Percentiles rank a stretch among this genome's conserved stretches.
phyloP scores from a whole-genome alignment of 352 stramenopile species.

The Globisporangium emineosum region DNA sequence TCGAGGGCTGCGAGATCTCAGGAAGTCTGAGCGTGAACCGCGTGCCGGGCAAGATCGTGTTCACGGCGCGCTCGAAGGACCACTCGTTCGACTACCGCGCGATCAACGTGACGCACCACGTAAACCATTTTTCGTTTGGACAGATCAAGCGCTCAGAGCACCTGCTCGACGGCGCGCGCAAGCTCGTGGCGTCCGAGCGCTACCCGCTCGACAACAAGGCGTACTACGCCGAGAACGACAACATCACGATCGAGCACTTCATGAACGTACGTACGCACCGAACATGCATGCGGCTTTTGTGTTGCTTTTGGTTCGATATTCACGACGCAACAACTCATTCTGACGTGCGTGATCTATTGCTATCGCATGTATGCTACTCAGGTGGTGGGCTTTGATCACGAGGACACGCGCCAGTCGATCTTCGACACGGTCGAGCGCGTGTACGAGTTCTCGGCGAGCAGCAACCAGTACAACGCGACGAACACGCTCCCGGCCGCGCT shows the following conservation, averaged over 20 bases:
- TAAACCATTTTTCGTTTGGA: slow-evolving; percentile 87
- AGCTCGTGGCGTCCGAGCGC: slow-evolving; percentile 52
- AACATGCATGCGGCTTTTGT: not conserved
- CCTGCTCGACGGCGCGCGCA: slow-evolving; percentile 38
- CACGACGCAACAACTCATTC: not conserved
- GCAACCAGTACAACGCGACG: slow-evolving; percentile 68
- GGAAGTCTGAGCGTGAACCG: slow-evolving; percentile 78
- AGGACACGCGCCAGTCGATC: slow-evolving; percentile 46
- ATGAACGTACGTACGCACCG: slow-evolving; percentile 81
- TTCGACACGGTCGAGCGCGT: slow-evolving; percentile 47
- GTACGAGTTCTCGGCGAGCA: slow-evolving; percentile 80
- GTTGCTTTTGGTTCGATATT: slow-evolving; percentile 5
- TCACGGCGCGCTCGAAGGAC: slow-evolving; percentile 64
- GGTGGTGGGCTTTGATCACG: slow-evolving; percentile 78
- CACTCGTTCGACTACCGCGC: slow-evolving; percentile 60
- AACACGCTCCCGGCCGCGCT: slow-evolving; percentile 57
- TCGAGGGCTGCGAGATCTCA: slow-evolving; percentile 78
- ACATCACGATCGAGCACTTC: slow-evolving; percentile 81
- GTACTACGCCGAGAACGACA: slow-evolving; percentile 55
- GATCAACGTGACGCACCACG: slow-evolving; percentile 63
- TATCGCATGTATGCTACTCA: no score
- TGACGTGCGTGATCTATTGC: not conserved
- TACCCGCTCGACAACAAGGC: slow-evolving; percentile 58
- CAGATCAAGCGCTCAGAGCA: slow-evolving; percentile 67
- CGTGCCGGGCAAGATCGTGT: slow-evolving; percentile 65